Percentiles rank a stretch among this genome's conserved stretches.
These are phyloP conservation scores for Aspergillus biplanus DNA, from an alignment of 495 filamentous ascomycete genomes.

Conservation along the genomic window DNA sequence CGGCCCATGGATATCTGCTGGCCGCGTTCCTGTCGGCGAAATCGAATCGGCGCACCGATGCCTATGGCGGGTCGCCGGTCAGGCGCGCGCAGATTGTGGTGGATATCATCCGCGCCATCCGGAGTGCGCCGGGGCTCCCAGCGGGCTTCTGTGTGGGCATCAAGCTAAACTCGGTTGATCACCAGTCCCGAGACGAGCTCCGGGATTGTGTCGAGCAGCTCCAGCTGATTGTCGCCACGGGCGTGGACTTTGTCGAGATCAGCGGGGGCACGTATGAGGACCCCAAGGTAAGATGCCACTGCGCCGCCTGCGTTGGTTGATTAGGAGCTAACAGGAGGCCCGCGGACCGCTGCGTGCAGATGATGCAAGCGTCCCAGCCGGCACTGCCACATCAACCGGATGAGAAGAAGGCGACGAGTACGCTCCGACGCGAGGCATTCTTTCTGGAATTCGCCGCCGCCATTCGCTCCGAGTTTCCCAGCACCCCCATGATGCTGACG, in stretches of 20 bases:
- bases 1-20: conserved; percentile 16
- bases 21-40: conserved; percentile 12
- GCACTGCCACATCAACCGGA: too few relatives aligned
- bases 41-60: conserved; percentile 26
- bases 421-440: conserved; percentile 6
- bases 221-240: neutral
- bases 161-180: conserved; percentile 2
- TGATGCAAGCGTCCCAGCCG: too few relatives aligned
- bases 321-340: too few relatives aligned
- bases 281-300: neutral
- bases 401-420: too few relatives aligned
- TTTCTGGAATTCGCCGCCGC: conserved; percentile 3
- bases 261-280: conserved; percentile 2
- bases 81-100: conserved; percentile 33
- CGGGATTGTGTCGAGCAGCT: neutral
- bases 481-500: neutral
- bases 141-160: neutral
- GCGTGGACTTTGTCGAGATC: conserved; percentile 2
- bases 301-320: too few relatives aligned
- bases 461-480: neutral
- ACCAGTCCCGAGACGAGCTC: neutral
- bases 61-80: conserved; percentile 33
- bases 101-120: neutral
- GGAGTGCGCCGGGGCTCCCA: neutral
- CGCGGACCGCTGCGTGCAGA: too few relatives aligned